These are phyloP conservation scores for Colletotrichum lupini DNA, from an alignment of 2,329 filamentous ascomycete species.

Conservation along the genomic window DNA sequence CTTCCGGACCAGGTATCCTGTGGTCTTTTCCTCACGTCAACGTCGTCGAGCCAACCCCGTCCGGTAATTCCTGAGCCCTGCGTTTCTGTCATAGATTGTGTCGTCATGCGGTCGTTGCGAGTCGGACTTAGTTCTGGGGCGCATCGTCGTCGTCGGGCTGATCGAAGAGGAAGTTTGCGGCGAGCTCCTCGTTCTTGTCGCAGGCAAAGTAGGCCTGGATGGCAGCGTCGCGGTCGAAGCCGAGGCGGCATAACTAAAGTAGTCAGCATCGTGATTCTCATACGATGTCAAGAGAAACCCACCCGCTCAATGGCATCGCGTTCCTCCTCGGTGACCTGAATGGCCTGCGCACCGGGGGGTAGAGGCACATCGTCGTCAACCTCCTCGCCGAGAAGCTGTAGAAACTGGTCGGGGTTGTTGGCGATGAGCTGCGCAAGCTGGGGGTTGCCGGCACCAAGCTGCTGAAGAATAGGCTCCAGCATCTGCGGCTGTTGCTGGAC, in stretches of 20 bases:
- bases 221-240: conserved; percentile 91
- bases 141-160: conserved; percentile 88
- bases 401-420: conserved; percentile 91
- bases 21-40: not conserved
- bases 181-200: conserved; percentile 99
- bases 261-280: conserved; percentile 25
- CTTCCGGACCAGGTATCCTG: conserved; percentile 14
- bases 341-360: conserved; percentile 88
- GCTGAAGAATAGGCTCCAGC: conserved; percentile 97
- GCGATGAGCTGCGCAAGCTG: conserved; percentile 93
- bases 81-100: conserved; percentile 33
- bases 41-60: conserved; percentile 26
- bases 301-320: conserved; percentile 96
- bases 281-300: conserved; percentile 44
- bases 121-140: conserved; percentile 52
- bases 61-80: conserved; percentile 30
- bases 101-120: conserved; percentile 31
- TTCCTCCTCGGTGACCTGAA: conserved; percentile 95
- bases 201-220: conserved; percentile 99
- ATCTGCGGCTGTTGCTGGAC: conserved; percentile 98
- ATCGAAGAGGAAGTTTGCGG: conserved; percentile 98
- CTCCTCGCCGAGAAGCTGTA: conserved; percentile 90
- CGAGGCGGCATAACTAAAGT: conserved; percentile 84
- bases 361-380: conserved; percentile 85
- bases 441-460: conserved; percentile 94